Evolutionary conservation across 306 rosid species (phyloP).

Genomic region (Cucurbita maxima): DNA sequence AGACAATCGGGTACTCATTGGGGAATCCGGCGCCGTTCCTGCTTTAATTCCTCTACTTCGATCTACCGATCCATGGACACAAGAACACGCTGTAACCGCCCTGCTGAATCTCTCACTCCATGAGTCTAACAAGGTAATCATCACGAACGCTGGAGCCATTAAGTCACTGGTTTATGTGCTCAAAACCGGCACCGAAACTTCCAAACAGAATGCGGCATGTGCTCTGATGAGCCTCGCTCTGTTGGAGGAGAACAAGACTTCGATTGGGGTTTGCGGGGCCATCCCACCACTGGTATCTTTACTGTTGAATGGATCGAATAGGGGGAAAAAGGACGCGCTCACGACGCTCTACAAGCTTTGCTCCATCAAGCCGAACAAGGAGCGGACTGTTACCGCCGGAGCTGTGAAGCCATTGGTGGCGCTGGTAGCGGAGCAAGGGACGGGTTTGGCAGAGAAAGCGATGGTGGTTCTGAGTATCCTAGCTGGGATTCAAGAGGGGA

Average conservation of each 20-base stretch:
- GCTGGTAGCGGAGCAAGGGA: slow-evolving; percentile 64
- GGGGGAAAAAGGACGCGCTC: slow-evolving; percentile 86
- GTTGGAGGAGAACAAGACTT: slow-evolving; percentile 65
- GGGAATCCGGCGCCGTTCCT: slow-evolving; percentile 87
- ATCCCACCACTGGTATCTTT: slow-evolving; percentile 73
- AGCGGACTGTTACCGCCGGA: slow-evolving; percentile 77
- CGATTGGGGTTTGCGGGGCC: slow-evolving; percentile 85
- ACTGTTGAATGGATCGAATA: slow-evolving; percentile 47
- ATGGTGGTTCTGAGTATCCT: slow-evolving; percentile 83
- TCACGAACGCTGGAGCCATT: slow-evolving; percentile 71
- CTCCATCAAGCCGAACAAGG: slow-evolving; percentile 63
- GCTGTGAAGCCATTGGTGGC: slow-evolving; percentile 78
- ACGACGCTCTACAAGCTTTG: slow-evolving; percentile 84
- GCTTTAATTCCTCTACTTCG: slow-evolving; percentile 80
- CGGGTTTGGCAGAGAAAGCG: slow-evolving; percentile 86
- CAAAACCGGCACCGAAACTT: slow-evolving; percentile 77
- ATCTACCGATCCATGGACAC: slow-evolving; percentile 82
- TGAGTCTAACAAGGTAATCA: slow-evolving; percentile 54
- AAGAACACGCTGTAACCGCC: slow-evolving; percentile 92
- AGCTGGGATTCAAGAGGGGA: slow-evolving; percentile 59
- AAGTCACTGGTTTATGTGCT: slow-evolving; percentile 75
- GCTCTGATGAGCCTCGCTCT: slow-evolving; percentile 72
- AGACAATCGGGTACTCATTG: slow-evolving; percentile 68
- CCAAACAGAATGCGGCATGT: slow-evolving; percentile 95
- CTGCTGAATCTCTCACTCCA: slow-evolving; percentile 68